Base-by-base conservation (phyloP, 345 rosid species). In the Hirschfeldia incana region DNA sequence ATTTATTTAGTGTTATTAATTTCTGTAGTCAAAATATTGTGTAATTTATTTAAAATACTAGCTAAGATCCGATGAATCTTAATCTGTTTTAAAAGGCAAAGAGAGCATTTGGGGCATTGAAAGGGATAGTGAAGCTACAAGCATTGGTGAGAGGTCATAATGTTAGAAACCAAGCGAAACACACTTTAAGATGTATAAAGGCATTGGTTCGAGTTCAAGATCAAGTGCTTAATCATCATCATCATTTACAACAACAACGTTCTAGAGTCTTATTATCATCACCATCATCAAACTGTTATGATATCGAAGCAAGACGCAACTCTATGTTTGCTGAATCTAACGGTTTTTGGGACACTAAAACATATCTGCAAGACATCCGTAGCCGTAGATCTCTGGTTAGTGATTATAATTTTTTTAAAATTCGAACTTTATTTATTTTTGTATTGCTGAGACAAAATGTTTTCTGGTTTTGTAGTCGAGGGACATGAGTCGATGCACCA, bases 71-170 rank as follows among this genome's bases (percentile, higher is more conserved):
- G 57, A 5, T 4, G 57, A 72, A 11, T 17, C 4, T 39, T 6
- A 2, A n/a, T 57, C 13, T 58, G 2, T 30, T 65, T 44, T 1
- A 3, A 21, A 7, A 93, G 98, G 94, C 97, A 5, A 80, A 94
- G 83, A 86, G 95, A 79, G 98, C 98, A n/a, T 78, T 91, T 71
- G 80, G 91, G 0, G 98, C 98, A 15, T 78, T 94, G 58, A 90
- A 83, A 85, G 98, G 98, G 73, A 75, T 92, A 63, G 98, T 94
- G 75, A 88, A 89, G 92, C 87, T 94, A 36, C 98, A 94, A 83
- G 98, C 98, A 4, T 77, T 94, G 44, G 97, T 94, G 75, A 87
- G 98, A 85, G 98, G 98, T 53, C 87, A 91, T 68, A 94, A 92
- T 21, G 97, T 91, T 4, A 67, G 97, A 73, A 88, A 86, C 76